Percentiles rank a stretch among this genome's conserved stretches.
Evolutionary conservation across 306 rosid genomes (phyloP).

Genomic region (Boehmeria nivea): DNA sequence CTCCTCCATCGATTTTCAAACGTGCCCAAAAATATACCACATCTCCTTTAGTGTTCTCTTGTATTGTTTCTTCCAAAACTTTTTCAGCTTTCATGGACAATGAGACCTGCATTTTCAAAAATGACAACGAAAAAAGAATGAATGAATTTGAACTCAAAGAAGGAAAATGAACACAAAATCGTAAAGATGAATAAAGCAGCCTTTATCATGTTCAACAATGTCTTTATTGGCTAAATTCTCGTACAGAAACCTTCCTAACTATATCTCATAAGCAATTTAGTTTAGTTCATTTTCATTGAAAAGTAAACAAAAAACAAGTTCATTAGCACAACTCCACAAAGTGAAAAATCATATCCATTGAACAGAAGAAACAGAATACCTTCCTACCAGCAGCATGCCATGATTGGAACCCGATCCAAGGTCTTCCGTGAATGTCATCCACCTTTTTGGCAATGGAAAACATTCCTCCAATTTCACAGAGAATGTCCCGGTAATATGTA

Average conservation of each 20-base stretch:
- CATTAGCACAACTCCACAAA: neutral
- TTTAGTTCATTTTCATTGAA: too few relatives aligned
- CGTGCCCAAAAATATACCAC: slow-evolving; percentile 83
- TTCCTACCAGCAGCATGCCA: slow-evolving; percentile 98
- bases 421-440: slow-evolving; percentile 75
- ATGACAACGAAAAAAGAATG: too few relatives aligned
- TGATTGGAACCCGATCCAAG: slow-evolving; percentile 99
- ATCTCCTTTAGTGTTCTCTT: slow-evolving; percentile 55
- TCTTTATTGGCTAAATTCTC: too few relatives aligned
- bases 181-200: too few relatives aligned
- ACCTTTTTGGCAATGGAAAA: slow-evolving; percentile 85
- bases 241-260: too few relatives aligned
- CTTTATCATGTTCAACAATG: too few relatives aligned
- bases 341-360: too few relatives aligned
- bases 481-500: slow-evolving; percentile 56
- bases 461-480: slow-evolving; percentile 96
- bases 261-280: too few relatives aligned
- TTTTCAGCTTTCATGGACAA: slow-evolving; percentile 61
- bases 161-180: too few relatives aligned
- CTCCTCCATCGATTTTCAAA: slow-evolving; percentile 53
- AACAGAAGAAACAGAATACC: slow-evolving; percentile 66
- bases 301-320: neutral
- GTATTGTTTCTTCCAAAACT: slow-evolving; percentile 63
- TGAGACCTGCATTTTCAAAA: slow-evolving; percentile 56
- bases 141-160: too few relatives aligned